These are phyloP conservation scores for Austroboletus eburneus DNA, from an alignment of 768 basidiomycete genomes.

Conservation along the genomic window DNA sequence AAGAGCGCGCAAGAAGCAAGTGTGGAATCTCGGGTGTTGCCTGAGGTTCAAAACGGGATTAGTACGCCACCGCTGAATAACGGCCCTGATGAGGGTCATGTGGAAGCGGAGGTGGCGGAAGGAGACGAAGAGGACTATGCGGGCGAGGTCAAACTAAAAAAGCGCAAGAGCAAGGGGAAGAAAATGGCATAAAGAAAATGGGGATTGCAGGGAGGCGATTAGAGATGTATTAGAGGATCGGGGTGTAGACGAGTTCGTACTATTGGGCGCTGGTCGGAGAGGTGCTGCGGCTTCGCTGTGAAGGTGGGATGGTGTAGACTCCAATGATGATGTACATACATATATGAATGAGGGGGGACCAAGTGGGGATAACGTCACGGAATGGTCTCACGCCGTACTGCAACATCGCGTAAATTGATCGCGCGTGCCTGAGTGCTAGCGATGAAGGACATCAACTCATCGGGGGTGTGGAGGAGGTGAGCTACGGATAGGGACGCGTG, in stretches of 20 bases:
- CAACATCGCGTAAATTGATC: conserved; percentile 15
- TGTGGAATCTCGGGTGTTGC: conserved; percentile 10
- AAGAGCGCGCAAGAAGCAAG: conserved; percentile 11
- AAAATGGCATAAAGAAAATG: conserved; percentile 8
- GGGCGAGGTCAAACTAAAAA: conserved; percentile 12
- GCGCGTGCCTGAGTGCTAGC: conserved; percentile 11
- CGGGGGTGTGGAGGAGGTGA: conserved; percentile 1
- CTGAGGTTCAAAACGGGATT: conserved; percentile 15
- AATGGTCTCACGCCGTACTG: conserved; percentile 11
- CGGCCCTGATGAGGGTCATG: conserved; percentile 14
- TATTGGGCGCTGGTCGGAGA: conserved; percentile 11
- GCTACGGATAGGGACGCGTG: neutral
- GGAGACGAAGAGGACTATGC: conserved; percentile 6
- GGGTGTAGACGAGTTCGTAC: neutral
- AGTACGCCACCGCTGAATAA: conserved; percentile 12
- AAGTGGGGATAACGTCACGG: conserved; percentile 2
- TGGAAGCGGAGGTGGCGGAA: conserved; percentile 1
- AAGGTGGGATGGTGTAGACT: neutral
- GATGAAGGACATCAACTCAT: neutral
- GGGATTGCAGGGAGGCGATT: neutral
- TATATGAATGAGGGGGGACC: neutral
- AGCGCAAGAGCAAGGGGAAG: conserved; percentile 19
- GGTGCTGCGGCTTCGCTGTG: neutral
- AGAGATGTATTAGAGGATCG: neutral
- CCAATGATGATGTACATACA: conserved; percentile 4